Evolutionary conservation across 495 filamentous ascomycete genomes (phyloP).

Genomic region (Amniculicola lignicola): DNA sequence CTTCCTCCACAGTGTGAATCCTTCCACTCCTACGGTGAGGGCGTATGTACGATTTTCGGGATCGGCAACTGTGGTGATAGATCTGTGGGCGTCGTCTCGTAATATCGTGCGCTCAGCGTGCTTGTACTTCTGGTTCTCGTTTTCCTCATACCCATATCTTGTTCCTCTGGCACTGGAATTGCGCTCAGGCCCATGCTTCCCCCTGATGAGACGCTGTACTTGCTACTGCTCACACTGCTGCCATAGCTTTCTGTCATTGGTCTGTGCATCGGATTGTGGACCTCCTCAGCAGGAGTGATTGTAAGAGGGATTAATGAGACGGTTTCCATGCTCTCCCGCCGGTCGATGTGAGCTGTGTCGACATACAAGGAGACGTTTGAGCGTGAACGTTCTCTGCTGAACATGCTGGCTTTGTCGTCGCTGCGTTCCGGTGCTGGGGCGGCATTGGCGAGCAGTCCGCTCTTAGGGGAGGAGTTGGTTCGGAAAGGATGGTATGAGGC

Average conservation of each 20-base stretch:
- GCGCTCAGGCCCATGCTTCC: constrained; percentile 10
- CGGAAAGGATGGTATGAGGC: constrained; percentile 27
- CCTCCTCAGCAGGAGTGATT: constrained; percentile 18
- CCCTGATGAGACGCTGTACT: background rate
- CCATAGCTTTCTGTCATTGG: constrained; percentile 1
- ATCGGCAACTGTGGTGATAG: constrained; percentile 3
- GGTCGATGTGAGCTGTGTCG: background rate
- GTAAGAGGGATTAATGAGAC: constrained; percentile 18
- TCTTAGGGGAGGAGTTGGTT: constrained; percentile 4
- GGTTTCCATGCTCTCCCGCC: constrained; percentile 15
- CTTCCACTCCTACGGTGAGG: constrained; percentile 1
- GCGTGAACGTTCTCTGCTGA: constrained; percentile 13
- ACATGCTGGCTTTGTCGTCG: constrained; percentile 28
- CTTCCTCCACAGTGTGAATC: too few relatives aligned
- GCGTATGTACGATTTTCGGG: constrained; percentile 24
- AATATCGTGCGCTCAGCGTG: constrained; percentile 14
- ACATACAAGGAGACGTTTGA: constrained; percentile 20
- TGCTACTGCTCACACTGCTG: constrained; percentile 5
- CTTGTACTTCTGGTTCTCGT: constrained; percentile 16
- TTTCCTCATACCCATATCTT: background rate
- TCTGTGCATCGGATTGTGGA: constrained; percentile 5
- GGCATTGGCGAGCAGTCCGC: constrained; percentile 21
- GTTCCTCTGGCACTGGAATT: constrained; percentile 1
- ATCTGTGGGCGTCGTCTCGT: constrained; percentile 7
- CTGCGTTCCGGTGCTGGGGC: constrained; percentile 7